Evolutionary conservation across 202 grass and related monocot species (phyloP).

Genomic region (Carex sylvatica): DNA sequence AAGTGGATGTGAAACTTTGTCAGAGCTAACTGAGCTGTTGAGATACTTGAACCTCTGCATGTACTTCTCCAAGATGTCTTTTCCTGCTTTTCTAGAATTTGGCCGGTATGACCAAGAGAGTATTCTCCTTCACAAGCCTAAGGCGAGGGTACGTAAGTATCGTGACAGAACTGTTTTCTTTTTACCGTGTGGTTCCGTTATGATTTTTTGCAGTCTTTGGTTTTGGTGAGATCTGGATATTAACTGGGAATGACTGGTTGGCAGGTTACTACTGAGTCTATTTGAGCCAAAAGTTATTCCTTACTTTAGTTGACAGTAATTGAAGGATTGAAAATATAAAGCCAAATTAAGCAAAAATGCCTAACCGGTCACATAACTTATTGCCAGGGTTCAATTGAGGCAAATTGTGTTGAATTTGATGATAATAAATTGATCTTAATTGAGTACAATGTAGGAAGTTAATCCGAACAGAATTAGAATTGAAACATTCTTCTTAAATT

Average conservation of each 20-base stretch:
- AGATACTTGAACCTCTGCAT: slow-evolving; percentile 56
- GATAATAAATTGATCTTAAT: background rate
- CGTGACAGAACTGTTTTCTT: background rate
- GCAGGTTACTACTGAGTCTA: background rate
- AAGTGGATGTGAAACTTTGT: slow-evolving; percentile 48
- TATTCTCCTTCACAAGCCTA: slow-evolving; percentile 54
- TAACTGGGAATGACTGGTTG: background rate
- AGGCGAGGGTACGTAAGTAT: slow-evolving; percentile 50
- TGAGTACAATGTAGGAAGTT: background rate
- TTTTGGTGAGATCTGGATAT: background rate
- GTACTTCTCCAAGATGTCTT: slow-evolving; percentile 72
- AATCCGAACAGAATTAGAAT: background rate
- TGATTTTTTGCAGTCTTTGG: background rate
- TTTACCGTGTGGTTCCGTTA: background rate
- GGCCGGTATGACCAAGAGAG: slow-evolving; percentile 43
- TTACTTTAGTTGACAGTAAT: background rate
- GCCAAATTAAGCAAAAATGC: background rate
- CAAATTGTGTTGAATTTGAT: background rate
- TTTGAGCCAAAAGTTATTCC: background rate
- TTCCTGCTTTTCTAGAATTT: slow-evolving; percentile 56
- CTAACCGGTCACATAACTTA: background rate
- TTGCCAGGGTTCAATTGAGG: background rate
- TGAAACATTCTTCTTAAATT: background rate
- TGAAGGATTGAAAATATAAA: background rate
- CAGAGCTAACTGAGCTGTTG: slow-evolving; percentile 54